Evolutionary conservation across 2,329 filamentous ascomycete species (phyloP).

Genomic region (Diaporthe vaccinii): DNA sequence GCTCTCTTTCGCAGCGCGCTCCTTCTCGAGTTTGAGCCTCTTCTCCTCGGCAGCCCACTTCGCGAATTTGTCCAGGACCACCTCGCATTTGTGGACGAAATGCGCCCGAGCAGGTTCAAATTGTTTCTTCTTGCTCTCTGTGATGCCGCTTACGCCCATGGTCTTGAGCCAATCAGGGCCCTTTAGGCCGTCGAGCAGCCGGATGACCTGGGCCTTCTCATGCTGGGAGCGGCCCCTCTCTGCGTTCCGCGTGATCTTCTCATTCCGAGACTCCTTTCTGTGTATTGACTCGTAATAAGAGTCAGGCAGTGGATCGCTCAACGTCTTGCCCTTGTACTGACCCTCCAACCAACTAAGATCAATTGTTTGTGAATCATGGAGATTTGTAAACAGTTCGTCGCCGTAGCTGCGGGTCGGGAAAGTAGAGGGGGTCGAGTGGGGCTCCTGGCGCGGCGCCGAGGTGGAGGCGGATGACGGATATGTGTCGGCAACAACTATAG

Average conservation of each 20-base stretch:
- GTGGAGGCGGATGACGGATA: constrained; percentile 50
- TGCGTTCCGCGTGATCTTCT: constrained; percentile 73
- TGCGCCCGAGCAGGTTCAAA: constrained; percentile 89
- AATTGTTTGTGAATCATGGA: constrained; percentile 69
- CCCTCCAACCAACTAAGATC: constrained; percentile 68
- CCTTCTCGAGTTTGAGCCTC: constrained; percentile 81
- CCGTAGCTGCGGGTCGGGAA: constrained; percentile 66
- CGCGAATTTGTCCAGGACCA: constrained; percentile 88
- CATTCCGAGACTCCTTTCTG: constrained; percentile 70
- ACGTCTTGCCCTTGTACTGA: constrained; percentile 58
- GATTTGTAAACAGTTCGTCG: constrained; percentile 68
- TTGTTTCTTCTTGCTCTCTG: constrained; percentile 86
- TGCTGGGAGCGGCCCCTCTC: constrained; percentile 76
- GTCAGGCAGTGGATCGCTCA: constrained; percentile 70
- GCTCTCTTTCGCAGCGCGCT: constrained; percentile 68
- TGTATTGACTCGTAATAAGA: constrained; percentile 67
- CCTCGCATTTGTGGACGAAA: constrained; percentile 86
- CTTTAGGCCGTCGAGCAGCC: constrained; percentile 83
- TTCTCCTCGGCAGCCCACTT: constrained; percentile 93
- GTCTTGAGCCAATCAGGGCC: constrained; percentile 93
- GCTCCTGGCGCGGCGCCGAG: constrained; percentile 39
- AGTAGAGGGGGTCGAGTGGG: constrained; percentile 44
- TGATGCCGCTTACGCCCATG: constrained; percentile 89
- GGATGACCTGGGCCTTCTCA: constrained; percentile 75
- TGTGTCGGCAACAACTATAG: constrained; percentile 77